Evolutionary conservation across 305 asterid genomes (phyloP).

Genomic region (Withania somnifera): DNA sequence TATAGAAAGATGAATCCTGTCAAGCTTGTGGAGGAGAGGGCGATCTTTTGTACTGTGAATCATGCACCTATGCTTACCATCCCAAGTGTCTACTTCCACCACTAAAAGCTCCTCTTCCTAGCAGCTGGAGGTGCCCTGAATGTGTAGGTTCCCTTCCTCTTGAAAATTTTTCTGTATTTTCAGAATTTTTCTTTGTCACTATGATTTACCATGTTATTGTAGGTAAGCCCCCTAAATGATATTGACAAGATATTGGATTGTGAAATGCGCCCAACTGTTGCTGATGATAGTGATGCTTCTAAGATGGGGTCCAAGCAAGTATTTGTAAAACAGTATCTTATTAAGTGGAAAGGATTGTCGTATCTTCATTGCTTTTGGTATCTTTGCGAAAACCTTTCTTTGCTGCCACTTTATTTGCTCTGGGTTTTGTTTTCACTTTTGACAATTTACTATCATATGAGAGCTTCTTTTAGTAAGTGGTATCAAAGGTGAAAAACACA

Average conservation of each 20-base stretch:
- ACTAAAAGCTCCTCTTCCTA: slow-evolving; percentile 51
- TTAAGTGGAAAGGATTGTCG: slow-evolving; percentile 93
- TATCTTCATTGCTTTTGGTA: slow-evolving; percentile 95
- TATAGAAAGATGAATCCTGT: slow-evolving; percentile 68
- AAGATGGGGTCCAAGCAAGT: slow-evolving; percentile 69
- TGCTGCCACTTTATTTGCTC: background rate
- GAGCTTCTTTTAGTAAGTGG: background rate
- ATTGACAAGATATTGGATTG: slow-evolving; percentile 86
- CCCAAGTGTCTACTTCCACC: slow-evolving; percentile 73
- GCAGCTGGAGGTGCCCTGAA: slow-evolving; percentile 90
- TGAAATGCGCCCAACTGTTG: slow-evolving; percentile 80
- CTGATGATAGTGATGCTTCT: slow-evolving; percentile 55
- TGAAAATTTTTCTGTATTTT: background rate
- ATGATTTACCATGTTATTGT: slow-evolving; percentile 7
- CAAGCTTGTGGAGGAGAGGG: slow-evolving; percentile 71
- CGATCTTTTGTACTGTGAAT: slow-evolving; percentile 66
- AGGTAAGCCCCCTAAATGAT: slow-evolving; percentile 83
- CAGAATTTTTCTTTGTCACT: background rate
- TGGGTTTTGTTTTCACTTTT: background rate
- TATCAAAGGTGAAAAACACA: background rate
- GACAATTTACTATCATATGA: background rate
- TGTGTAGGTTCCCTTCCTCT: slow-evolving; percentile 51
- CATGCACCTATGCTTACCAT: slow-evolving; percentile 78
- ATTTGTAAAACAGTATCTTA: slow-evolving; percentile 79
- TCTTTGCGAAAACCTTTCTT: background rate